Evolutionary conservation across 1,284 basidiomycete species (phyloP).

Genomic region (Butyriboletus appendiculatus): DNA sequence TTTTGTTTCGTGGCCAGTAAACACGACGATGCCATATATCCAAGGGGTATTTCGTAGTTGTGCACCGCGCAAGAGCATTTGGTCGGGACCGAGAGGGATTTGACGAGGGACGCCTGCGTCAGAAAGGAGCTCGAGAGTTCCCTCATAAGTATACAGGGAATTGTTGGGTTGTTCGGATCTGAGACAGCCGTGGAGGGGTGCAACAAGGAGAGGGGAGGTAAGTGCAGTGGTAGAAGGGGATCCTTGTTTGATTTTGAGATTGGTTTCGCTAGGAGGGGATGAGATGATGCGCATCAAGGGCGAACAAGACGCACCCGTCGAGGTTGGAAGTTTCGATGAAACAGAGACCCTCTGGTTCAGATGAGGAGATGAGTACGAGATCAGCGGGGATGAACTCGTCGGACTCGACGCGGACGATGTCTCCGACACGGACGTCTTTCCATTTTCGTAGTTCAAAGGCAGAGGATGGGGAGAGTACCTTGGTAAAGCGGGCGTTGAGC

Average conservation of each 20-base stretch:
- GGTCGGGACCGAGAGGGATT: constrained; percentile 92
- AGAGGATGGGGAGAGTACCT: constrained; percentile 70
- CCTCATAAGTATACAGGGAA: constrained; percentile 95
- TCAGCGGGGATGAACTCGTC: constrained; percentile 98
- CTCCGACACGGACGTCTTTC: constrained; percentile 90
- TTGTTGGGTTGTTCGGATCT: constrained; percentile 98
- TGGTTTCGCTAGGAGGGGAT: constrained; percentile 78
- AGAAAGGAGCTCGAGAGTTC: constrained; percentile 70
- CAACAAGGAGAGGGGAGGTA: constrained; percentile 77
- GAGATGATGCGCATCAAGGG: neutral
- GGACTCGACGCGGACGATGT: constrained; percentile 88
- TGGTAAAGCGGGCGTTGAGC: constrained; percentile 82
- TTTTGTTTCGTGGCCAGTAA: constrained; percentile 98
- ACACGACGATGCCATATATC: constrained; percentile 93
- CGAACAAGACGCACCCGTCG: constrained; percentile 72
- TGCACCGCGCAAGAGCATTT: constrained; percentile 91
- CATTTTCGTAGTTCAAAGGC: constrained; percentile 82
- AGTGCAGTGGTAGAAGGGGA: constrained; percentile 80
- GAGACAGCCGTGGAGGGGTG: constrained; percentile 78
- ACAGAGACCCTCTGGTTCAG: constrained; percentile 95
- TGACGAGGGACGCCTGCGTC: constrained; percentile 67
- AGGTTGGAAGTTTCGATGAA: constrained; percentile 98
- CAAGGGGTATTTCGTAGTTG: constrained; percentile 97
- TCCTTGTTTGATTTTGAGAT: constrained; percentile 98
- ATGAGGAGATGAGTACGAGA: constrained; percentile 84